Evolutionary conservation across 208 protist species (phyloP), one percentile per base, ranked within the genome.

Genomic region (Angomonas deanei): DNA sequence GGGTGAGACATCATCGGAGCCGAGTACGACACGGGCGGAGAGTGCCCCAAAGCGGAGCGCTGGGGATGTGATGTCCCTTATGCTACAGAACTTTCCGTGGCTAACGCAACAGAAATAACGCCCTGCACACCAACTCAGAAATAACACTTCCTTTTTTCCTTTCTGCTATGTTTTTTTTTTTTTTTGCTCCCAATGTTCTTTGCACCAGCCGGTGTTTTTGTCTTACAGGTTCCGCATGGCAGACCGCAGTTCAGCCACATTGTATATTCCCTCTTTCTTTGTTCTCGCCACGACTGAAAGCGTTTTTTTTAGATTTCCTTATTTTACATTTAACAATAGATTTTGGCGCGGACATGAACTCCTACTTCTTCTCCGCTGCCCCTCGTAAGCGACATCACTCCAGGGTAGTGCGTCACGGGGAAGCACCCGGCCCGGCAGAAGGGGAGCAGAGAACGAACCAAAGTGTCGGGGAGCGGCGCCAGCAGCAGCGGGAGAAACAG

Each of bases 141-240:
- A 42, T 15, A n/a, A 21, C 6, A 23, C 36, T 10, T 19, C 36
- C 30, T 53, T 53, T 53, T 53, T 53, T 53, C 19, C 23, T 53
- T 53, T 26, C 19, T 53, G 47, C 33, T 58, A 23, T 31, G 46
- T n/a, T 52, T 61, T 61, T 33, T 68, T 42, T 52, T 61, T 15
- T 39, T 68, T n/a, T 52, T 15, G n/a, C 15, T 13, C 10, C 31
- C 39, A 13, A 23, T 48, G 17, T 36, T 53, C 47, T 50, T n/a
- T 33, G 28, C 49, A 42, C 15, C n/a, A n/a, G n/a, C n/a, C n/a
- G n/a, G n/a, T n/a, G n/a, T n/a, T n/a, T n/a, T n/a, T n/a, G n/a
- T n/a, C n/a, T n/a, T n/a, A n/a, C n/a, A n/a, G n/a, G n/a, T n/a
- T n/a, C n/a, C n/a, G n/a, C n/a, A n/a, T n/a, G n/a, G n/a, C n/a